Evolutionary conservation across 208 protist genomes (phyloP), one percentile per base, ranked within the genome.

Genomic region (Tritrichomonas musculus): DNA sequence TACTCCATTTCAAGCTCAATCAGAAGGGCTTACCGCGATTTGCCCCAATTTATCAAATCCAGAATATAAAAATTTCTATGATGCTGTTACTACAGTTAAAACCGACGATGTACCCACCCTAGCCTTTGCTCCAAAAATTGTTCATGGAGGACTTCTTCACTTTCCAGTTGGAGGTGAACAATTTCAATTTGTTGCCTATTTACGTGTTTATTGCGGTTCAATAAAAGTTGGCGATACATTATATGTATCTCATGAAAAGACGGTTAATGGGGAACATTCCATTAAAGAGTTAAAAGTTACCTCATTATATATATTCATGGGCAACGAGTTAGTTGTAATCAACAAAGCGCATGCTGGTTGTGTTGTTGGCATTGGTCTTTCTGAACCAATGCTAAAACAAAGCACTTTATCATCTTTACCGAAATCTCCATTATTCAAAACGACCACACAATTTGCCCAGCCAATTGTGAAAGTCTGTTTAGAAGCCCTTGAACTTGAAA

Each of bases 381-480:
- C 44, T 44, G 57, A 77, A 17, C 41, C 84, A 44, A 92, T 94
- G 5, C 72, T 94, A 17, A 92, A 84, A 25, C 80, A 84, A 39
- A 92, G 80, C 27, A 94, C 93, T 33, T 41, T 94, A n/a, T 94
- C 33, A 9, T 53, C 36, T 30, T 0, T 73, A 30, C 14, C 8
- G 49, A 55, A 82, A 44, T 39, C 82, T 11, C 55, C 57, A 22
- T 92, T 92, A 22, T 94, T 94, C 44, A 64, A 36, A 92, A 5
- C 92, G 5, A 36, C 36, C 22, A 75, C 50, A 30, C 92, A 92
- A 33, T 55, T 64, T 53, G 84, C 93, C 1, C 92, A 84, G 17
- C 93, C 93, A 27, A 94, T 94, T 60, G 72, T 94, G 14, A 84
- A 92, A 25, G 93, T 94, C 39, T 84, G 73, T 25, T 9, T 94